phyloP scores from a whole-genome alignment of 371 early-diverging fungal genomes.

The Dichotomocladium elegans region DNA sequence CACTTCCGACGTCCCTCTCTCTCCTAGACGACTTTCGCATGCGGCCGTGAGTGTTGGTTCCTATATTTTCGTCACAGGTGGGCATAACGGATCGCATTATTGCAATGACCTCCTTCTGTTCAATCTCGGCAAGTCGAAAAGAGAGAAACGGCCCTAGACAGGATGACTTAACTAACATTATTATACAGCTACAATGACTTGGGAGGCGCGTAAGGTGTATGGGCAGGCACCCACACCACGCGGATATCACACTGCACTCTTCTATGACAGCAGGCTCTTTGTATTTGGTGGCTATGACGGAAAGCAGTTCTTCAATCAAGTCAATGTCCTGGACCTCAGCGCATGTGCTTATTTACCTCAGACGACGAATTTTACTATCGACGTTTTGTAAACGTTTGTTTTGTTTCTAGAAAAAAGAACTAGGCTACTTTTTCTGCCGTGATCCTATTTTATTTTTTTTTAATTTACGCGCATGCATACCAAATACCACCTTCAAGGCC shows the following conservation, averaged over 20 bases:
- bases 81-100: constrained; percentile 82
- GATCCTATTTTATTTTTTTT: too few relatives aligned
- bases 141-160: too few relatives aligned
- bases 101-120: constrained; percentile 73
- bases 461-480: too few relatives aligned
- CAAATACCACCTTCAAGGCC: too few relatives aligned
- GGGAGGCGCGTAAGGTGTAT: constrained; percentile 72
- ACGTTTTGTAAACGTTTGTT: constrained; percentile 1
- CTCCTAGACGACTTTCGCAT: constrained; percentile 73
- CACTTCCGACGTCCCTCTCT: constrained; percentile 42
- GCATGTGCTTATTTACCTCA: constrained; percentile 70
- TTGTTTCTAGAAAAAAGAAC: too few relatives aligned
- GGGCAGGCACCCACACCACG: constrained; percentile 71
- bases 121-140: constrained; percentile 60
- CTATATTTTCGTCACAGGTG: constrained; percentile 81
- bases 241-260: constrained; percentile 82
- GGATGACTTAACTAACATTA: too few relatives aligned
- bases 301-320: constrained; percentile 69
- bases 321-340: constrained; percentile 78
- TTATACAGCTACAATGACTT: constrained; percentile 64
- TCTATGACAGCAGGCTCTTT: constrained; percentile 77
- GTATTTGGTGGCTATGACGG: constrained; percentile 89
- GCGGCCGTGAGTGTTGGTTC: constrained; percentile 79
- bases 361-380: constrained; percentile 53
- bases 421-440: too few relatives aligned